Evolutionary conservation across 225 moss, liverwort and hornwort genomes (phyloP).

Genomic region (Pseudisothecium myosuroides): DNA sequence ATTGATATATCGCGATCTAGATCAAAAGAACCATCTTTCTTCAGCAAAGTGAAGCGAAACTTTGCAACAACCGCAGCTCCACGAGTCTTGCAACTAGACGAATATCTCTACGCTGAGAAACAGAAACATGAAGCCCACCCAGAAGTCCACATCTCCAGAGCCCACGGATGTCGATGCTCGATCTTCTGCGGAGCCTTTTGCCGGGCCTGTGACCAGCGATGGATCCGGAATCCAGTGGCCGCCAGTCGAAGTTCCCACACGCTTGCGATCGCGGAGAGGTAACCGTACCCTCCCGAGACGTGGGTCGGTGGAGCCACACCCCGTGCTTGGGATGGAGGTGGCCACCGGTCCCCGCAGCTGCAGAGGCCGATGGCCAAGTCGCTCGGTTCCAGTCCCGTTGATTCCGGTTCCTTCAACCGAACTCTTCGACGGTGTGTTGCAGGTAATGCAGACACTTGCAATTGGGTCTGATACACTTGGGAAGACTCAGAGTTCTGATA

Average conservation of each 20-base stretch:
- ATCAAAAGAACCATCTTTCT: neutral
- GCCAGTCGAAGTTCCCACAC: neutral
- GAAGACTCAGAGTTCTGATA: neutral
- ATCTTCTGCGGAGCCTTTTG: neutral
- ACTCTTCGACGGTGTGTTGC: neutral
- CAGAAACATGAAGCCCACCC: neutral
- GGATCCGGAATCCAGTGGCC: neutral
- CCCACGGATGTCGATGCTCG: no score
- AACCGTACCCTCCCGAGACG: neutral
- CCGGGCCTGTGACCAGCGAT: neutral
- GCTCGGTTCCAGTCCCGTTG: neutral
- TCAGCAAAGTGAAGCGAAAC: neutral
- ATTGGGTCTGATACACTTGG: neutral
- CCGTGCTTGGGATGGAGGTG: neutral
- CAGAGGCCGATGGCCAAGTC: neutral
- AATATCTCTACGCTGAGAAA: no score
- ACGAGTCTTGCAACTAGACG: no score
- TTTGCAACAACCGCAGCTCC: neutral
- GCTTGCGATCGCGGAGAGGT: neutral
- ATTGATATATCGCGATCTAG: neutral
- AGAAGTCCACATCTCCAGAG: no score
- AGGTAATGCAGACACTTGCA: neutral
- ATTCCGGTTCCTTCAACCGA: neutral
- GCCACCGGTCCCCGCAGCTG: neutral
- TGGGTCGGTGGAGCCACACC: no score